phyloP scores from a whole-genome alignment of 257 asterid species.

The Fraxinus pennsylvanica region DNA sequence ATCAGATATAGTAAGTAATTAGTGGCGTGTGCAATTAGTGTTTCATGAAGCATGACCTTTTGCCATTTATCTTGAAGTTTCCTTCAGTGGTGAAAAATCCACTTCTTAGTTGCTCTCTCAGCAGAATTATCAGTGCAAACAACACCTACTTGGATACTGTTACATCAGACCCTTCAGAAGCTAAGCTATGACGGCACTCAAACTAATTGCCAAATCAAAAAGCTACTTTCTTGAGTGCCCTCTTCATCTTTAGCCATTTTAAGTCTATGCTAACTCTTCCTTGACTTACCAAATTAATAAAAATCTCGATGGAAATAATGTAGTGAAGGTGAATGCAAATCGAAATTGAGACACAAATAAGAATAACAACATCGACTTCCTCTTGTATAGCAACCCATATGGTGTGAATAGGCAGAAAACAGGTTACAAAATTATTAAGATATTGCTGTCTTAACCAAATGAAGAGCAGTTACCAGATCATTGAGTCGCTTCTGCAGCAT shows the following conservation, averaged over 20 bases:
- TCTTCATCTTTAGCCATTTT: background rate
- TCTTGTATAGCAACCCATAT: background rate
- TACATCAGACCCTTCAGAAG: background rate
- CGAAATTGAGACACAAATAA: background rate
- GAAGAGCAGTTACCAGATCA: conserved; percentile 68
- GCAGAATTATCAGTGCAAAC: background rate
- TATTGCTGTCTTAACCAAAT: conserved; percentile 1
- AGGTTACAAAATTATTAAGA: background rate
- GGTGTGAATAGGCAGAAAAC: conserved; percentile 15
- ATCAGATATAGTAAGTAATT: background rate
- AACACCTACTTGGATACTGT: background rate
- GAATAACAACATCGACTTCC: background rate
- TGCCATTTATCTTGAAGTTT: background rate
- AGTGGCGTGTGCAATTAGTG: background rate
- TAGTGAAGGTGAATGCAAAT: background rate
- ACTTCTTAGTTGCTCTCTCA: background rate
- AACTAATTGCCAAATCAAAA: background rate
- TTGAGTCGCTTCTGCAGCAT: conserved; percentile 69
- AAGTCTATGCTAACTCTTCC: background rate
- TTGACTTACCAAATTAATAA: background rate
- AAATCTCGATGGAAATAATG: background rate
- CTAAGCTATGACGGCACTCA: background rate
- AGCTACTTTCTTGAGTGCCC: background rate
- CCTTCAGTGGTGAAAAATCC: background rate
- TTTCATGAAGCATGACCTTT: background rate